These are phyloP conservation scores for Scenedesmus sp. DNA, from an alignment of 163 green algal genomes.

Conservation along the genomic window DNA sequence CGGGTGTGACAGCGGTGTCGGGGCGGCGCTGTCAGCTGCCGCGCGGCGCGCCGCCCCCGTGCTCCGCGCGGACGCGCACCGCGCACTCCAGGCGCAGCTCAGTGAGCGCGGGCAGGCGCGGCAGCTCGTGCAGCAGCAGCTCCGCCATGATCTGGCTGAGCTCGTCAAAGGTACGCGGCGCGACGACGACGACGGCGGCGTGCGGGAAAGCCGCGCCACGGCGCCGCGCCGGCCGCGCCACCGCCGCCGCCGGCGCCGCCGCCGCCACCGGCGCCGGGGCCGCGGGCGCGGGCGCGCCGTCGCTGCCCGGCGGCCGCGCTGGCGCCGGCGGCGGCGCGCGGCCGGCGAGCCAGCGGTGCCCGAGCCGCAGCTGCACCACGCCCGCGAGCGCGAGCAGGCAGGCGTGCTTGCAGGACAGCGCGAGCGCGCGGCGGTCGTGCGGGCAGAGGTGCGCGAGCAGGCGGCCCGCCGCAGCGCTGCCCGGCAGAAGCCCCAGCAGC, in stretches of 20 bases:
- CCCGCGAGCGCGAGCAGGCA: background rate
- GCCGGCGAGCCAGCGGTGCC: background rate
- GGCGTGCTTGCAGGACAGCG: constrained; percentile 25
- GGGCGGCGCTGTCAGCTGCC: too few relatives aligned
- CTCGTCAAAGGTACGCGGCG: constrained; percentile 35
- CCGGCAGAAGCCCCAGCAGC: too few relatives aligned
- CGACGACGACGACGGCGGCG: constrained; percentile 4
- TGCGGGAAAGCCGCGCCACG: constrained; percentile 2
- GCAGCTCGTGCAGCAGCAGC: constrained; percentile 27
- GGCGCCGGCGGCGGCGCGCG: too few relatives aligned
- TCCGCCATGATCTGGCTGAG: constrained; percentile 18
- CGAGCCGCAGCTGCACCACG: background rate
- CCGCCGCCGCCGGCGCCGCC: too few relatives aligned
- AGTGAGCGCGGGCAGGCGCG: constrained; percentile 11
- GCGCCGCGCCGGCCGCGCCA: too few relatives aligned
- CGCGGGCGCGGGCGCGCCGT: background rate
- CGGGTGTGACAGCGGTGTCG: too few relatives aligned
- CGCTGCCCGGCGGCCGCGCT: background rate
- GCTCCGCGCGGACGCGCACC: too few relatives aligned
- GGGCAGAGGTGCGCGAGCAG: constrained; percentile 25
- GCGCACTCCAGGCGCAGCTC: constrained; percentile 14
- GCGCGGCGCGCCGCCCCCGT: too few relatives aligned
- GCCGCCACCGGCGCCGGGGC: too few relatives aligned
- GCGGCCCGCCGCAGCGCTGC: background rate
- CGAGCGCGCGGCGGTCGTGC: constrained; percentile 15